Evolutionary conservation across 2,329 filamentous ascomycete species (phyloP).

Genomic region (Cladobotryum protrusum): DNA sequence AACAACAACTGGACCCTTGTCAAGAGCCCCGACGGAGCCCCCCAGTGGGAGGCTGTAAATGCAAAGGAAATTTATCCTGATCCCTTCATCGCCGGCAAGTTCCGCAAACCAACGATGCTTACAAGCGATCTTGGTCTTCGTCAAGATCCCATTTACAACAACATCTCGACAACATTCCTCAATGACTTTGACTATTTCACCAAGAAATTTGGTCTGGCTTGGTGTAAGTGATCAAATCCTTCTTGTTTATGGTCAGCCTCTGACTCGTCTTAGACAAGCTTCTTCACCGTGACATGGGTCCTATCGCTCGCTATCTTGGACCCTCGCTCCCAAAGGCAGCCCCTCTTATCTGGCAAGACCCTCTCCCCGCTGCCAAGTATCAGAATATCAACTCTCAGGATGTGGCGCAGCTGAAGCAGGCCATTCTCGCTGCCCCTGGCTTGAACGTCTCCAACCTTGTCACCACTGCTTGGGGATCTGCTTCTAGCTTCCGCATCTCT

Average conservation of each 20-base stretch:
- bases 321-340: conserved; percentile 65
- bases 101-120: conserved; percentile 67
- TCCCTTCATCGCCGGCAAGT: conserved; percentile 61
- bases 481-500: conserved; percentile 63
- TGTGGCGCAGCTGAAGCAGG: conserved; percentile 57
- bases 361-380: conserved; percentile 53
- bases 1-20: conserved; percentile 70
- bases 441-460: conserved; percentile 56
- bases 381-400: conserved; percentile 55
- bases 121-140: conserved; percentile 67
- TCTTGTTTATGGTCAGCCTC: not conserved
- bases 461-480: conserved; percentile 60
- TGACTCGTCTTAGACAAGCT: conserved; percentile 47
- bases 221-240: conserved; percentile 43
- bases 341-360: conserved; percentile 63
- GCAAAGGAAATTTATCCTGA: conserved; percentile 63
- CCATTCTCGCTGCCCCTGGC: conserved; percentile 52
- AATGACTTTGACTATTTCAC: conserved; percentile 61
- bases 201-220: conserved; percentile 64
- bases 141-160: conserved; percentile 64
- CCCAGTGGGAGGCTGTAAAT: conserved; percentile 69
- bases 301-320: conserved; percentile 62
- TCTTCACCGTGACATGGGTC: conserved; percentile 71
- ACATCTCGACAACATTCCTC: conserved; percentile 64
- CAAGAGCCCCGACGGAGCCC: conserved; percentile 67